Percentiles rank a stretch among this genome's conserved stretches.
phyloP scores from a whole-genome alignment of 345 rosid species.

The Gossypium bickii region DNA sequence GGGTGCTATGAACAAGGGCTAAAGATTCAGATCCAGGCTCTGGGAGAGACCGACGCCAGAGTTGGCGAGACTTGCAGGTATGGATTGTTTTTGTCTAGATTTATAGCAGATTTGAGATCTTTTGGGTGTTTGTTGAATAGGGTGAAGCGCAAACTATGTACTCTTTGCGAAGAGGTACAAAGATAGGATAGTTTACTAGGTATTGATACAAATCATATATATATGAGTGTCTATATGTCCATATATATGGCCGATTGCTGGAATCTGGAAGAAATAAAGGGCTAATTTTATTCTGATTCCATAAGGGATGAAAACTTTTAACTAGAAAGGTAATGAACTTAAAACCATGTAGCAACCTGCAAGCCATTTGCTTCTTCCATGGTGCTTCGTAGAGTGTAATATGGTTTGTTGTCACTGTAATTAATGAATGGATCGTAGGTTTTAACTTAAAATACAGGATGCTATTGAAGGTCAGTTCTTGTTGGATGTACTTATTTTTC shows the following conservation, averaged over 20 bases:
- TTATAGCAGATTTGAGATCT: not conserved
- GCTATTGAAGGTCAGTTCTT: not conserved
- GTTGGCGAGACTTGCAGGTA: constrained; percentile 99
- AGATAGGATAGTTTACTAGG: not conserved
- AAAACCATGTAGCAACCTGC: not conserved
- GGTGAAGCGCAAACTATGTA: not conserved
- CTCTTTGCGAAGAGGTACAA: not conserved
- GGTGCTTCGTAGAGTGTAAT: not conserved
- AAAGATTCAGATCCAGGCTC: constrained; percentile 88
- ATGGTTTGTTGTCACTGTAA: not conserved
- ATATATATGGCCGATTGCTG: not conserved
- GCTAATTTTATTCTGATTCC: not conserved
- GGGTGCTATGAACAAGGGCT: constrained; percentile 81
- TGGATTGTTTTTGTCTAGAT: not conserved
- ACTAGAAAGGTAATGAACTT: not conserved
- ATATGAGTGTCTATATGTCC: too few species aligned
- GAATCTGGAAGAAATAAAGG: not conserved
- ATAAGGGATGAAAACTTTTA: not conserved
- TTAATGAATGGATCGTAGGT: not conserved
- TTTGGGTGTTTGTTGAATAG: not conserved
- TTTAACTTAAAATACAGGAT: not conserved
- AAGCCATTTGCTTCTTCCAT: not conserved
- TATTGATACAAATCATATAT: not conserved
- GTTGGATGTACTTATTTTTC: not conserved
- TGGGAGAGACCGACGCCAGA: constrained; percentile 93